Percentiles rank a stretch among this genome's conserved stretches.
phyloP scores from a whole-genome alignment of 192 early-diverging fungal species.

The Coemansia umbellata region DNA sequence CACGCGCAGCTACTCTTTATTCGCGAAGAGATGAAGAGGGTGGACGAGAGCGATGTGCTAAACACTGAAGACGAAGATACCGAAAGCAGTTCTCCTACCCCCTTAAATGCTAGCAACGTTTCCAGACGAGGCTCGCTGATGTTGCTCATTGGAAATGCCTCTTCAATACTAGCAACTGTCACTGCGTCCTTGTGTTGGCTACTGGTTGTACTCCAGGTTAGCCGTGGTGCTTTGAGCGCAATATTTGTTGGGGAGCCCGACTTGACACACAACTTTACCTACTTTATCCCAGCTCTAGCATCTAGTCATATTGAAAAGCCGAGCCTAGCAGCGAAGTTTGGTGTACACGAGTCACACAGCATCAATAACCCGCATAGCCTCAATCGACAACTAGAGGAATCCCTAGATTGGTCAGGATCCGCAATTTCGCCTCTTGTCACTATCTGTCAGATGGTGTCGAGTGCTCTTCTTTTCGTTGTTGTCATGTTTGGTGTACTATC shows the following conservation, averaged over 20 bases:
- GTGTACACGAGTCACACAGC: no score
- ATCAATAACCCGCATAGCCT: no score
- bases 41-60: slow-evolving; percentile 29
- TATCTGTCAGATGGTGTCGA: slow-evolving; percentile 29
- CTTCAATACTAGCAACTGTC: slow-evolving; percentile 14
- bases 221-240: slow-evolving; percentile 43
- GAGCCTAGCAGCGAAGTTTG: no score
- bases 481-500: slow-evolving; percentile 46
- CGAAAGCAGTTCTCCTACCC: background rate
- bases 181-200: slow-evolving; percentile 40
- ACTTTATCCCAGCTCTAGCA: slow-evolving; percentile 38
- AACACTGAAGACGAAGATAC: background rate
- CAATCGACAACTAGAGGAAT: no score
- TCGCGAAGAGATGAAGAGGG: slow-evolving; percentile 26
- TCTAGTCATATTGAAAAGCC: no score
- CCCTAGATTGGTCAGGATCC: no score
- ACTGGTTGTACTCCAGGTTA: slow-evolving; percentile 43
- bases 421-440: slow-evolving; percentile 26
- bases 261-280: slow-evolving; percentile 33
- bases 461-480: slow-evolving; percentile 33
- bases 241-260: slow-evolving; percentile 47
- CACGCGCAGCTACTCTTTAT: slow-evolving; percentile 39
- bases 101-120: background rate
- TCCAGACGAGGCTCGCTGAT: background rate
- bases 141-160: slow-evolving; percentile 5